Percentiles rank a stretch among this genome's conserved stretches.
Conservation (phyloP, 1,284 basidiomycete species). For the Rhizoctonia solani region DNA sequence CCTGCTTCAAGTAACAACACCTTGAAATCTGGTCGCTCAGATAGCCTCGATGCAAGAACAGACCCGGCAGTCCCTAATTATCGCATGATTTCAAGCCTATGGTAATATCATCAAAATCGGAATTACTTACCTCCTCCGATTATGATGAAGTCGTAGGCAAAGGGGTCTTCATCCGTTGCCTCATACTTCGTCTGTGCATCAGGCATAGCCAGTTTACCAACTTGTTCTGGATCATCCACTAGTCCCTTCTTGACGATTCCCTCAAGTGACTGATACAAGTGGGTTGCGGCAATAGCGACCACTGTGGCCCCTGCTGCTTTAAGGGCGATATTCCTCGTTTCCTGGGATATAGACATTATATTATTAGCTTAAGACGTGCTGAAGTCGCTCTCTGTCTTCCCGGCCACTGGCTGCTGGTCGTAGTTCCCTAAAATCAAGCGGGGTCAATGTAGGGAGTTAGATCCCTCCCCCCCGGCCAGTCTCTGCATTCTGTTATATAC, state of each 20-base stretch:
- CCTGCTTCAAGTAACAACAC: constrained; percentile 29
- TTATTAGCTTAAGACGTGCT: too few species aligned
- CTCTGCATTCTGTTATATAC: too few species aligned
- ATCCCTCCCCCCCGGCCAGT: too few species aligned
- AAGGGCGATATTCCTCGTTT: background rate
- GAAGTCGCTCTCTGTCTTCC: too few species aligned
- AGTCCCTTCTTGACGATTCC: constrained; percentile 4
- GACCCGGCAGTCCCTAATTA: constrained; percentile 25
- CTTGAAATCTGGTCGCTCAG: constrained; percentile 27
- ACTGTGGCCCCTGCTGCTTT: constrained; percentile 12
- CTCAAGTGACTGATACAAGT: background rate
- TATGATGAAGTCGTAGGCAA: constrained; percentile 26
- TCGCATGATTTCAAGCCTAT: background rate
- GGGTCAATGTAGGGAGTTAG: too few species aligned
- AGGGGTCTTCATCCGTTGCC: background rate
- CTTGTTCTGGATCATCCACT: constrained; percentile 11
- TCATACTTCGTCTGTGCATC: background rate
- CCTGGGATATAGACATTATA: constrained; percentile 4
- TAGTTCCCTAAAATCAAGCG: too few species aligned
- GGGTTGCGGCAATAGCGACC: background rate
- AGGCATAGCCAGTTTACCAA: background rate
- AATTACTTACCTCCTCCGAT: constrained; percentile 20
- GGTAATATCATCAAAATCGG: background rate
- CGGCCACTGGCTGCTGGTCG: too few species aligned
- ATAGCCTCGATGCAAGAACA: constrained; percentile 24